phyloP scores from a whole-genome alignment of 768 basidiomycete species.

The Suillus brevipes region DNA sequence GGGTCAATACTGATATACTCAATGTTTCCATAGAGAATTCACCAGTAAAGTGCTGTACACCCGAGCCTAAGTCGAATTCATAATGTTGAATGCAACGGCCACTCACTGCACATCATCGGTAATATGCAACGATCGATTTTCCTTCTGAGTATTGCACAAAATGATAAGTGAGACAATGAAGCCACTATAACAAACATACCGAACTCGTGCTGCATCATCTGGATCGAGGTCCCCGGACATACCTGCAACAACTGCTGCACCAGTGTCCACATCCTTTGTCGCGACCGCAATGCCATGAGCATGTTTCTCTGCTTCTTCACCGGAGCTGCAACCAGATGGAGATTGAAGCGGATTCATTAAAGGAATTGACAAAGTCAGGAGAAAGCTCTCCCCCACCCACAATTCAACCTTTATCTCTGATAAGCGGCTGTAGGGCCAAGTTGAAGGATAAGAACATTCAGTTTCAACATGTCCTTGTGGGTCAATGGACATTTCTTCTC shows the following conservation, averaged over 20 bases:
- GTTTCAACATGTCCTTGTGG: neutral
- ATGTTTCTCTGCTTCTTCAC: slow-evolving; percentile 11
- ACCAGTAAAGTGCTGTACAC: slow-evolving; percentile 56
- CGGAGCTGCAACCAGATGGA: neutral
- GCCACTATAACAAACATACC: slow-evolving; percentile 34
- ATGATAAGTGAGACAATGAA: neutral
- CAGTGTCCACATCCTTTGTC: slow-evolving; percentile 58
- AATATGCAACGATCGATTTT: slow-evolving; percentile 71
- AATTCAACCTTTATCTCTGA: neutral
- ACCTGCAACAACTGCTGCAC: slow-evolving; percentile 55
- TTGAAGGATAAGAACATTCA: too few relatives aligned
- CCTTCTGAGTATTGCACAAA: slow-evolving; percentile 29
- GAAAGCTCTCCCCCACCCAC: neutral
- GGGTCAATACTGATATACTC: neutral
- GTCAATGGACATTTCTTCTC: neutral
- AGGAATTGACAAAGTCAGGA: neutral
- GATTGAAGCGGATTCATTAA: neutral
- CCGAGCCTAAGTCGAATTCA: neutral
- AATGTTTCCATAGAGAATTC: slow-evolving; percentile 7
- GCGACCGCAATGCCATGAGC: slow-evolving; percentile 34
- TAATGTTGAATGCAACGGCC: neutral
- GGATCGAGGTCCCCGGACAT: slow-evolving; percentile 47
- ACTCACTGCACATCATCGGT: slow-evolving; percentile 72
- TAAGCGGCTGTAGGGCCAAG: neutral
- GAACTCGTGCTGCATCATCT: slow-evolving; percentile 49